Evolutionary conservation across 345 rosid genomes (phyloP).

Genomic region (Salix caprea): DNA sequence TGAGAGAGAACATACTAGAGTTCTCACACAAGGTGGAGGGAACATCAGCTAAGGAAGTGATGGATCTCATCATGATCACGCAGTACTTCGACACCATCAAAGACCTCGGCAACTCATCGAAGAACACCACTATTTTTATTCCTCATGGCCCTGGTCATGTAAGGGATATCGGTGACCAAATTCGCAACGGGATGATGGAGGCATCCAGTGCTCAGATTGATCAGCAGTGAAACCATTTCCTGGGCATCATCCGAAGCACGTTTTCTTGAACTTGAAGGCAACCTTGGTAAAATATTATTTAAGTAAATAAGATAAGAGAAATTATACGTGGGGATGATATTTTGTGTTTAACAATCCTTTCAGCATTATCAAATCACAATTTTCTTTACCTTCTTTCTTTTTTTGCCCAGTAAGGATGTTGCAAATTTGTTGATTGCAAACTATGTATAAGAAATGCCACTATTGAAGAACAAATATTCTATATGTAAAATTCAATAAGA

Average conservation of each 20-base stretch:
- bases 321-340: not conserved
- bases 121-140: conserved; percentile 87
- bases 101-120: conserved; percentile 87
- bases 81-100: conserved; percentile 94
- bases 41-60: conserved; percentile 84
- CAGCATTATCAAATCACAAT: too few species aligned
- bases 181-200: conserved; percentile 89
- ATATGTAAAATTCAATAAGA: too few species aligned
- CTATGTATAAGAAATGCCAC: too few species aligned
- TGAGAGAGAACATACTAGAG: conserved; percentile 90
- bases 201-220: conserved; percentile 52
- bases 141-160: conserved; percentile 99
- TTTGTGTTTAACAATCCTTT: too few species aligned
- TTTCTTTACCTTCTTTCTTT: too few species aligned
- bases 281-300: not conserved
- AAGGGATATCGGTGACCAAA: conserved; percentile 77
- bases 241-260: not conserved
- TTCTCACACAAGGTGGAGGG: conserved; percentile 93
- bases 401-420: too few species aligned
- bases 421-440: too few species aligned
- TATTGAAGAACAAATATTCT: too few species aligned
- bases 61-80: conserved; percentile 97
- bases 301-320: not conserved
- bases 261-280: not conserved
- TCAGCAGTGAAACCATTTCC: conserved; percentile 1